Evolutionary conservation across 176 grass and related monocot genomes (phyloP).

Genomic region (Zoysia pacifica): DNA sequence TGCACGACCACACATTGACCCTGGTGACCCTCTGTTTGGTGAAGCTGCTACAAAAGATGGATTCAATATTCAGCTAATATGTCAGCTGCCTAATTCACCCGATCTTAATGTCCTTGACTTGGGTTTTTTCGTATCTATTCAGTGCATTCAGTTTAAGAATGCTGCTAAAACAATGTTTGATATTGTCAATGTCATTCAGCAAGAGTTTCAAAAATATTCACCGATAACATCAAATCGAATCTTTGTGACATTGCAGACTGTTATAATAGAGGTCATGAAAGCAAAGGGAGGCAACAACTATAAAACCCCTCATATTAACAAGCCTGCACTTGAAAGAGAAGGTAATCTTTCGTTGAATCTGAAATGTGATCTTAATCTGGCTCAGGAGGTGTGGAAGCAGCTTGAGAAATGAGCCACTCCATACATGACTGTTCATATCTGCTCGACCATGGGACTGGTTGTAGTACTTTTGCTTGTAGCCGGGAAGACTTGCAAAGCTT

Average conservation of each 20-base stretch:
- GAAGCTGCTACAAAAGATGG: neutral
- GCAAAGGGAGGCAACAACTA: neutral
- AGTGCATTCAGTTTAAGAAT: neutral
- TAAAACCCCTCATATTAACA: neutral
- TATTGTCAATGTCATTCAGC: neutral
- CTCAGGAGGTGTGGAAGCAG: no score
- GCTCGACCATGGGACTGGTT: no score
- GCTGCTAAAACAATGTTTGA: neutral
- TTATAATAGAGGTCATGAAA: neutral
- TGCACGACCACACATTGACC: neutral
- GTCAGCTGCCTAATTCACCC: neutral
- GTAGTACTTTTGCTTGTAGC: no score
- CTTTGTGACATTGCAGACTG: neutral
- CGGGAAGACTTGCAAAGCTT: no score
- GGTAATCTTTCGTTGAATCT: no score
- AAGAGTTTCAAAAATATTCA: neutral
- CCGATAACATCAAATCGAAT: neutral
- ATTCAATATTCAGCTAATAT: neutral
- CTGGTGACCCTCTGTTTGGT: neutral
- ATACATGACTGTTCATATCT: no score
- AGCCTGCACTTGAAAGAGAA: no score
- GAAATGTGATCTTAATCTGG: no score
- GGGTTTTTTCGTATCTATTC: neutral
- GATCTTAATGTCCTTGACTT: neutral
- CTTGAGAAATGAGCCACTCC: no score